A percentile compares a stretch with the other conserved stretches of the same genome.
Evolutionary conservation across 306 rosid genomes (phyloP).

Genomic region (Medicago ruthenica): DNA sequence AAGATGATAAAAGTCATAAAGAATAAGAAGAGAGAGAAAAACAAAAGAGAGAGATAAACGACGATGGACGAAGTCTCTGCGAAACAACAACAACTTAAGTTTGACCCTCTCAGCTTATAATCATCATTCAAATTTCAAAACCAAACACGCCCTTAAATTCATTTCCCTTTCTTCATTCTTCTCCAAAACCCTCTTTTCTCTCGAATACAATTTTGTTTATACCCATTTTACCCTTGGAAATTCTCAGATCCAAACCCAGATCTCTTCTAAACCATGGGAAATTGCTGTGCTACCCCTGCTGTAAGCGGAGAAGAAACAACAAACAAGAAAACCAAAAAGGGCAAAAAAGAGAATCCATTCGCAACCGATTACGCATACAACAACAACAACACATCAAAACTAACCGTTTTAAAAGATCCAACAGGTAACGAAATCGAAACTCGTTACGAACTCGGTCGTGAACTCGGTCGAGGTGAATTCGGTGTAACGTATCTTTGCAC

Average conservation of each 20-base stretch:
- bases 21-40: neutral
- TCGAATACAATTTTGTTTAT: neutral
- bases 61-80: constrained; percentile 41
- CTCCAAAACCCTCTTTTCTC: constrained; percentile 11
- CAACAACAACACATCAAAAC: constrained; percentile 15
- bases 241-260: neutral
- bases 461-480: constrained; percentile 94
- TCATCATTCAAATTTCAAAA: neutral
- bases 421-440: constrained; percentile 79
- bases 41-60: neutral
- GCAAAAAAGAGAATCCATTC: constrained; percentile 66
- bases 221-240: neutral
- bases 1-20: neutral
- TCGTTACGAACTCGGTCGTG: constrained; percentile 73
- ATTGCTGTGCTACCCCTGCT: constrained; percentile 69
- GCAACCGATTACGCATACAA: constrained; percentile 49
- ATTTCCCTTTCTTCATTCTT: neutral
- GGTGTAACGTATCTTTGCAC: constrained; percentile 89
- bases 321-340: constrained; percentile 49
- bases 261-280: constrained; percentile 61
- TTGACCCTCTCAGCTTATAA: neutral
- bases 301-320: constrained; percentile 39
- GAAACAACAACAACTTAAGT: constrained; percentile 43
- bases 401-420: constrained; percentile 66
- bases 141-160: constrained; percentile 48